Conservation (phyloP, 2,329 filamentous ascomycete species). For the Epichloe bromicola region DNA sequence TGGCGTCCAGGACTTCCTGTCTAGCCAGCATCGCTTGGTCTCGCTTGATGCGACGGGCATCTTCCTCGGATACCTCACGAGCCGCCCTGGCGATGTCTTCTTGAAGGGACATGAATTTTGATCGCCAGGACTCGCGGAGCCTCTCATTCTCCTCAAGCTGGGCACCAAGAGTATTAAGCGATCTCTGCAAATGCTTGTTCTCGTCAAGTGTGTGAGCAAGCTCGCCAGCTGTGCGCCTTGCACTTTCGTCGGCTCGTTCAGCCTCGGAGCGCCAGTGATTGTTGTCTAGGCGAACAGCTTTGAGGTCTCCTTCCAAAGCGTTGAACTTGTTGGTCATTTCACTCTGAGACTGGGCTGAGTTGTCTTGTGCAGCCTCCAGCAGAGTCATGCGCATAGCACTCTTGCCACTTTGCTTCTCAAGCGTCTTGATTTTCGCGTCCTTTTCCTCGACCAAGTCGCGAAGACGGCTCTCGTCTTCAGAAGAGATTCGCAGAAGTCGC, state of each 20-base stretch:
- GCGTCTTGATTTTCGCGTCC: slow-evolving; percentile 48
- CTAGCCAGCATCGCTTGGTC: slow-evolving; percentile 68
- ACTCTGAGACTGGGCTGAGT: slow-evolving; percentile 37
- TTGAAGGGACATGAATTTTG: slow-evolving; percentile 75
- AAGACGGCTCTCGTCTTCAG: slow-evolving; percentile 60
- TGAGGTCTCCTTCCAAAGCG: slow-evolving; percentile 39
- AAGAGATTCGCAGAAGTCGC: slow-evolving; percentile 51
- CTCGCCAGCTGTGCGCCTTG: slow-evolving; percentile 36
- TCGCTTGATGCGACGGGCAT: slow-evolving; percentile 62
- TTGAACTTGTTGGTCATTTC: slow-evolving; percentile 45
- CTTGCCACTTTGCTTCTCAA: slow-evolving; percentile 44
- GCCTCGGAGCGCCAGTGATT: slow-evolving; percentile 49
- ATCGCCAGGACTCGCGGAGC: slow-evolving; percentile 70
- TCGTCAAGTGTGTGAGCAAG: slow-evolving; percentile 36
- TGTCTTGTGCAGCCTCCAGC: slow-evolving; percentile 53
- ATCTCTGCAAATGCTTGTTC: slow-evolving; percentile 62
- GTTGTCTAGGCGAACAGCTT: slow-evolving; percentile 41
- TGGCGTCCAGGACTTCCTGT: slow-evolving; percentile 66
- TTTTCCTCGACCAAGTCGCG: slow-evolving; percentile 55
- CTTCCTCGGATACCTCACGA: slow-evolving; percentile 70
- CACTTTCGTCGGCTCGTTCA: slow-evolving; percentile 42
- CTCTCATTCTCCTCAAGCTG: slow-evolving; percentile 80
- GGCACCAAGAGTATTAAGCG: slow-evolving; percentile 58
- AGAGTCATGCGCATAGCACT: slow-evolving; percentile 49
- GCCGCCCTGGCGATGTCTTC: slow-evolving; percentile 73